phyloP scores from a whole-genome alignment of 371 early-diverging fungal genomes.

The Actinomortierella wolfii region DNA sequence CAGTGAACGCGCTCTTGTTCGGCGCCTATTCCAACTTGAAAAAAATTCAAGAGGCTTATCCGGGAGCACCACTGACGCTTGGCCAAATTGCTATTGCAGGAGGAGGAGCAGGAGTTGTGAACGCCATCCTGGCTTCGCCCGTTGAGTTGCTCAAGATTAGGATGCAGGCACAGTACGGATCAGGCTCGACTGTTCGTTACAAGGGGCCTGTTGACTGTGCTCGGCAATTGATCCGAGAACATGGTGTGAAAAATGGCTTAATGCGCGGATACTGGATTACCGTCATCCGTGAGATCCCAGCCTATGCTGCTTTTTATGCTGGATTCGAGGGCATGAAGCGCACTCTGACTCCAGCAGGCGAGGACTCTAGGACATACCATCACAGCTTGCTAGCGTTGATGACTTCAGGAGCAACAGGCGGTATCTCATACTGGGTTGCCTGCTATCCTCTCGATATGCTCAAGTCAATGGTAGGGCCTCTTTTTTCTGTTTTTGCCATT shows the following conservation, averaged over 20 bases:
- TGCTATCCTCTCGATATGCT: constrained; percentile 86
- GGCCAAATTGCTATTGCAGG: constrained; percentile 78
- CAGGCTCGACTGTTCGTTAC: constrained; percentile 38
- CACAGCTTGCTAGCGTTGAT: constrained; percentile 60
- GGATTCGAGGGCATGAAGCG: constrained; percentile 81
- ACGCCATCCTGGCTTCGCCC: constrained; percentile 77
- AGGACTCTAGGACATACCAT: constrained; percentile 51
- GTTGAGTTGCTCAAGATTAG: constrained; percentile 84
- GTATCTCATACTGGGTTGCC: constrained; percentile 80
- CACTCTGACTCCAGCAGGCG: constrained; percentile 49
- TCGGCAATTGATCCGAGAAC: constrained; percentile 58
- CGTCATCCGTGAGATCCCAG: constrained; percentile 79
- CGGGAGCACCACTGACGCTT: constrained; percentile 44
- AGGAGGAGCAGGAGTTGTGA: constrained; percentile 75
- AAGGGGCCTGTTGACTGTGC: constrained; percentile 75
- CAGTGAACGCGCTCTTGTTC: constrained; percentile 84
- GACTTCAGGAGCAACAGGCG: constrained; percentile 77
- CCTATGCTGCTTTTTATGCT: constrained; percentile 82
- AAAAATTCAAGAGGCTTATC: constrained; percentile 50
- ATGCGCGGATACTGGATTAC: constrained; percentile 85
- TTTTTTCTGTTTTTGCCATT: not conserved
- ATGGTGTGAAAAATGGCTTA: constrained; percentile 71
- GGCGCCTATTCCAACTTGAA: constrained; percentile 74
- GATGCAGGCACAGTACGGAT: constrained; percentile 76
- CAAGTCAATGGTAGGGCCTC: constrained; percentile 70